phyloP scores from a whole-genome alignment of 2,329 filamentous ascomycete species.

The Colletotrichum cereale region DNA sequence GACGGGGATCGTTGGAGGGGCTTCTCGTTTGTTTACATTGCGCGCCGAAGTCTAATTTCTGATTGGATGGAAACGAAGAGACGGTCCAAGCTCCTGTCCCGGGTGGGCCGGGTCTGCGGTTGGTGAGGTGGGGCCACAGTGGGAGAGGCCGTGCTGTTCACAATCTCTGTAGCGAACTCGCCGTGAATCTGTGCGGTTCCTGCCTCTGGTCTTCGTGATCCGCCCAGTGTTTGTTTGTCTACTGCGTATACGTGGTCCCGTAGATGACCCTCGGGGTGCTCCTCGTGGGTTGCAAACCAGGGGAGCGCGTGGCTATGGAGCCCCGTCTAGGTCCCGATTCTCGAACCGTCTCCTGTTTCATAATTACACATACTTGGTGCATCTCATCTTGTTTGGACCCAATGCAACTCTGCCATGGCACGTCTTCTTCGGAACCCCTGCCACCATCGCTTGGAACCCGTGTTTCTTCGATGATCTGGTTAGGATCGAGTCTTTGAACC shows the following conservation, averaged over 20 bases:
- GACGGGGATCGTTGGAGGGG: constrained; percentile 36
- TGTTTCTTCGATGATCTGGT: background rate
- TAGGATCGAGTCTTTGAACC: background rate
- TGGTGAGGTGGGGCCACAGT: constrained; percentile 20
- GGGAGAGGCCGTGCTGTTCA: background rate
- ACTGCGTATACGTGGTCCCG: too few relatives aligned
- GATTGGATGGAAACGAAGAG: constrained; percentile 19
- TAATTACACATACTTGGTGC: background rate
- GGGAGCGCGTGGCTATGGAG: constrained; percentile 17
- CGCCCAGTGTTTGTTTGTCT: constrained; percentile 23
- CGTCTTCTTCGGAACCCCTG: background rate
- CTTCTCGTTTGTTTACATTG: constrained; percentile 40
- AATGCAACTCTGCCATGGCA: background rate
- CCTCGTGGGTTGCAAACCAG: constrained; percentile 13
- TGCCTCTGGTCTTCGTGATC: background rate
- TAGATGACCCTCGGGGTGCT: constrained; percentile 20
- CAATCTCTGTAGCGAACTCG: constrained; percentile 9
- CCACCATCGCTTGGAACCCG: background rate
- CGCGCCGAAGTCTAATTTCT: background rate
- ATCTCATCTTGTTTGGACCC: background rate
- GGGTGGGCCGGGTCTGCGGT: background rate
- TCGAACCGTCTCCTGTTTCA: constrained; percentile 21
- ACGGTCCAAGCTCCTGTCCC: constrained; percentile 32
- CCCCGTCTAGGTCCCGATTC: constrained; percentile 4
- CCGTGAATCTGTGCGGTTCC: constrained; percentile 3